These are phyloP conservation scores for Furcasterigmium sp. DNA, from an alignment of 2,329 filamentous ascomycete genomes.

Conservation along the genomic window DNA sequence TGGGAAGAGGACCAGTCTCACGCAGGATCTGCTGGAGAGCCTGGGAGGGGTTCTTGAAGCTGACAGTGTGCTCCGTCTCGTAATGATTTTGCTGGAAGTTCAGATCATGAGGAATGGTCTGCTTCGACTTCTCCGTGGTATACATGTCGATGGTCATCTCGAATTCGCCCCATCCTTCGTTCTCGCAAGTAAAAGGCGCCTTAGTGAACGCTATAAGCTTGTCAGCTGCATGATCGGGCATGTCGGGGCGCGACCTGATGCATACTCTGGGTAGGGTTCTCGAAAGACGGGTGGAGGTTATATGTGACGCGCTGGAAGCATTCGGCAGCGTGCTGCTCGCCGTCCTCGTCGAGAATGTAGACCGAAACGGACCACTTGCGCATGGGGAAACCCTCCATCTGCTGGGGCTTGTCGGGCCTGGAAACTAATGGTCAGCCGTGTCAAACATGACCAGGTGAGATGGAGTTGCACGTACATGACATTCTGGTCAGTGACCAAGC, in stretches of 20 bases:
- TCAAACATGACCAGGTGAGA: constrained; percentile 1
- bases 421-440: constrained; percentile 15
- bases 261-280: constrained; percentile 79
- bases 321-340: constrained; percentile 74
- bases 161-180: constrained; percentile 98
- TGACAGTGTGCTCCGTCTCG: constrained; percentile 73
- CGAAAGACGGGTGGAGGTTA: constrained; percentile 90
- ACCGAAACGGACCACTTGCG: constrained; percentile 87
- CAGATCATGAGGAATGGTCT: constrained; percentile 77
- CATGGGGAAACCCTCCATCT: constrained; percentile 85
- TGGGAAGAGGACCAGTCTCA: constrained; percentile 81
- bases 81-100: constrained; percentile 83
- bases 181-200: constrained; percentile 81
- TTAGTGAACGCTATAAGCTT: constrained; percentile 58
- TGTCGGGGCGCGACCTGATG: neutral
- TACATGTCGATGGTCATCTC: constrained; percentile 85
- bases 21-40: constrained; percentile 73
- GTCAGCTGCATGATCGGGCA: too few species aligned
- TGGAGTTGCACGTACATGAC: constrained; percentile 58
- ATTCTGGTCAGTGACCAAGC: constrained; percentile 88
- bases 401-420: constrained; percentile 69
- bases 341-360: constrained; percentile 77
- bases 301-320: constrained; percentile 92
- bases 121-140: constrained; percentile 81
- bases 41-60: constrained; percentile 89